phyloP scores from a whole-genome alignment of 306 rosid species.

The Fragaria iinumae region DNA sequence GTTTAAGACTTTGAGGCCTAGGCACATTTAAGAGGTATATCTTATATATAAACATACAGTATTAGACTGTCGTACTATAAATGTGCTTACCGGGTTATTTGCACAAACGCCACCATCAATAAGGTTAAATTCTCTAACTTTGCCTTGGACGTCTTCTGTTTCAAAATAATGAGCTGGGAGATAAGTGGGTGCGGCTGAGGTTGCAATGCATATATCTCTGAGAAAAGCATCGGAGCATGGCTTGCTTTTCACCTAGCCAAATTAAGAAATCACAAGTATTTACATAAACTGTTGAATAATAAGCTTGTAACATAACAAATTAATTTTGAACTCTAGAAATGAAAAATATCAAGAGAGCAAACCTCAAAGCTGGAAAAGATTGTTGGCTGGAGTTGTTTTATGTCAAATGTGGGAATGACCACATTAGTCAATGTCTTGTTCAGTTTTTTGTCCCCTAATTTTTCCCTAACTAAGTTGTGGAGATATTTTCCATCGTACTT shows the following conservation, averaged over 20 bases:
- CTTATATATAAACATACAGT: background rate
- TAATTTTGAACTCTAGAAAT: background rate
- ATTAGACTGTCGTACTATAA: background rate
- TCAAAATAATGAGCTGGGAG: conserved; percentile 62
- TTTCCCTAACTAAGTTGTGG: conserved; percentile 27
- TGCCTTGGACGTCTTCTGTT: conserved; percentile 27
- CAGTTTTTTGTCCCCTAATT: conserved; percentile 30
- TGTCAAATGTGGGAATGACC: conserved; percentile 31
- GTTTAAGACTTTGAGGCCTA: background rate
- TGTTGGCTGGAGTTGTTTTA: conserved; percentile 39
- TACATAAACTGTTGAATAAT: background rate
- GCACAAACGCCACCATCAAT: conserved; percentile 65
- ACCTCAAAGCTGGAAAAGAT: conserved; percentile 53
- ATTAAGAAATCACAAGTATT: background rate
- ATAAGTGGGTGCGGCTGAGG: conserved; percentile 75
- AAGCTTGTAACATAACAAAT: background rate
- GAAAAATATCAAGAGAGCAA: background rate
- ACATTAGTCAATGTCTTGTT: conserved; percentile 47
- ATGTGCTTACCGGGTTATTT: conserved; percentile 50
- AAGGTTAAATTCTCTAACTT: conserved; percentile 42
- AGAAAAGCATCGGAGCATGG: conserved; percentile 30
- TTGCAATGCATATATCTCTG: conserved; percentile 59
- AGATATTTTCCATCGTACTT: conserved; percentile 51
- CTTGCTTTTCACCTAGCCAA: conserved; percentile 33
- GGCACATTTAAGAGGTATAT: background rate